These are phyloP conservation scores for Coemansia sp. DNA, from an alignment of 192 early-diverging fungal genomes.

Conservation along the genomic window DNA sequence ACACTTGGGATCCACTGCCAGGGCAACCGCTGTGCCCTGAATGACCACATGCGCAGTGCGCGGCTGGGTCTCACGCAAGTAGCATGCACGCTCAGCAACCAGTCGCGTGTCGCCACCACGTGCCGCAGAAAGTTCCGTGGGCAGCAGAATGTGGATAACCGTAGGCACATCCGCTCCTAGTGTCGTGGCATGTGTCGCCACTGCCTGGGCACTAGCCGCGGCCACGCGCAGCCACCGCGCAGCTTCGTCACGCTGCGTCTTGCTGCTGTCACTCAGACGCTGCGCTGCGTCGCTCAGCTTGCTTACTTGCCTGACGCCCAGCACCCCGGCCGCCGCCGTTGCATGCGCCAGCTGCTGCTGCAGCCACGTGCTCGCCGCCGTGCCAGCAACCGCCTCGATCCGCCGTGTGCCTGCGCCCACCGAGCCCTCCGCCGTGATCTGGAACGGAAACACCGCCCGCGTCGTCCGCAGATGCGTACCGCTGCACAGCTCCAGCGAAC, in stretches of 20 bases:
- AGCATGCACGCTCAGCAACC: conserved; percentile 25
- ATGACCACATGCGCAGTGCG: conserved; percentile 56
- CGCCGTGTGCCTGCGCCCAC: conserved; percentile 96
- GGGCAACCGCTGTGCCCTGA: conserved; percentile 70
- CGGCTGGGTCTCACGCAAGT: conserved; percentile 29
- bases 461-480: conserved; percentile 93
- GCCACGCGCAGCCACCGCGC: conserved; percentile 32
- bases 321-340: conserved; percentile 55
- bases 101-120: conserved; percentile 13
- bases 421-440: conserved; percentile 80
- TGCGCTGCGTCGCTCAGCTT: conserved; percentile 57
- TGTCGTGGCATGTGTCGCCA: conserved; percentile 26
- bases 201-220: conserved; percentile 14
- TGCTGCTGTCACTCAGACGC: conserved; percentile 13
- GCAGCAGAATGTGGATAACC: conserved; percentile 21
- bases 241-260: conserved; percentile 13
- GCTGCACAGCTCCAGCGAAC: conserved; percentile 94
- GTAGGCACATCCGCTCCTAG: conserved; percentile 20
- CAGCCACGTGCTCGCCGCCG: conserved; percentile 70
- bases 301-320: conserved; percentile 61
- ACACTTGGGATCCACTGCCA: conserved; percentile 71
- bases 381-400: conserved; percentile 91
- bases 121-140: neutral
- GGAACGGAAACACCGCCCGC: conserved; percentile 81
- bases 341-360: conserved; percentile 67